Conservation (phyloP, 768 basidiomycete genomes). For the Suillus americanus region DNA sequence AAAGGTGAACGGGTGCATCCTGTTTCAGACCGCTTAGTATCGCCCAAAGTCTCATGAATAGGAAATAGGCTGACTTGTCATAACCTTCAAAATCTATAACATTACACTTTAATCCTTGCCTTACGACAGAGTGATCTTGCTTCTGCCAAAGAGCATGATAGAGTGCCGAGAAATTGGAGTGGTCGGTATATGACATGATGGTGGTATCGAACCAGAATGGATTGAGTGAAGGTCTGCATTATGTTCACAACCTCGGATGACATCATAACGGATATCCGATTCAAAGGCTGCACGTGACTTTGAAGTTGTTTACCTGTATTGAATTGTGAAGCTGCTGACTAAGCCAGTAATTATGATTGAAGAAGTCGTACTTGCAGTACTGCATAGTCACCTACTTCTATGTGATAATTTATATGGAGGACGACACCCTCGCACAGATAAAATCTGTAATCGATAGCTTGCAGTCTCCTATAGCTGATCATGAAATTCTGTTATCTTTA, state of each 20-base stretch:
- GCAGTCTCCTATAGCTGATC: conserved; percentile 46
- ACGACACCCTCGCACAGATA: conserved; percentile 17
- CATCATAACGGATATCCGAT: neutral
- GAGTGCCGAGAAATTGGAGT: neutral
- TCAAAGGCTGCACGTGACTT: neutral
- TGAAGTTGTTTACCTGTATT: neutral
- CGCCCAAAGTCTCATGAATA: neutral
- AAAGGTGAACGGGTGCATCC: neutral
- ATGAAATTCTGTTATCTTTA: conserved; percentile 52
- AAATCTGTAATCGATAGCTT: conserved; percentile 45
- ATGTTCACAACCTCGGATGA: neutral
- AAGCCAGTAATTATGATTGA: neutral
- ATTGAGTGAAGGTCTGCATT: neutral
- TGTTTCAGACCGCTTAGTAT: neutral
- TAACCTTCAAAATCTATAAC: neutral
- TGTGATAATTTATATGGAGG: conserved; percentile 4
- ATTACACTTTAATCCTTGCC: neutral
- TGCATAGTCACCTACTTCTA: neutral
- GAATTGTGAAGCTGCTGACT: neutral
- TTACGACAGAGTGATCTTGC: neutral
- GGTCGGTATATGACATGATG: neutral
- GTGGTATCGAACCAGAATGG: neutral
- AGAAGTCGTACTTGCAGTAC: no score
- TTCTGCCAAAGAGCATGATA: neutral
- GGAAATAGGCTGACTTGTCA: neutral